Evolutionary conservation across 805 yeast genomes (phyloP).

Genomic region (Suhomyces sp.): DNA sequence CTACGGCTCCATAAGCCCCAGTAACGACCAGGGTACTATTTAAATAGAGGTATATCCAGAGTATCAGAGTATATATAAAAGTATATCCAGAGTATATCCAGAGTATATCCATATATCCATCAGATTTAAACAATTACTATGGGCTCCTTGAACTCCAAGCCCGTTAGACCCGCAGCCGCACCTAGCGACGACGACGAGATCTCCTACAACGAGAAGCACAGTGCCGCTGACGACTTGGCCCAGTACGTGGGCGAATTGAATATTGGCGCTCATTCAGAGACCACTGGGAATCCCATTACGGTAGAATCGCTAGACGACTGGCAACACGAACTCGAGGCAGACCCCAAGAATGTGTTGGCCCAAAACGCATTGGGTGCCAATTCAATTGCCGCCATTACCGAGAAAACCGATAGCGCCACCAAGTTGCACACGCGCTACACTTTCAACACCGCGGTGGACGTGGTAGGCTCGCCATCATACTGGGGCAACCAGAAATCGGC

Average conservation of each 20-base stretch:
- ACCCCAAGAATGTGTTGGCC: slow-evolving; percentile 51
- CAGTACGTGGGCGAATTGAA: slow-evolving; percentile 13
- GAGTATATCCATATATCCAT: too few relatives aligned
- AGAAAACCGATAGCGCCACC: slow-evolving; percentile 23
- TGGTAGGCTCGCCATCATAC: slow-evolving; percentile 34
- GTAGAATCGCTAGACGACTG: slow-evolving; percentile 24
- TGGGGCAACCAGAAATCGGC: slow-evolving; percentile 62
- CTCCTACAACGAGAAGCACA: slow-evolving; percentile 9
- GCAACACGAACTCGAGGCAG: slow-evolving; percentile 44
- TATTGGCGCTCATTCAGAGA: background rate
- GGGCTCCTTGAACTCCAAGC: slow-evolving; percentile 1
- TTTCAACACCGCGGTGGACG: slow-evolving; percentile 35
- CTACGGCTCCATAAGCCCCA: background rate
- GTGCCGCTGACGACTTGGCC: background rate
- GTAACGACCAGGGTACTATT: slow-evolving; percentile 5
- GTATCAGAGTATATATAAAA: too few relatives aligned
- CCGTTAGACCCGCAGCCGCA: background rate
- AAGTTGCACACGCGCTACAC: slow-evolving; percentile 27
- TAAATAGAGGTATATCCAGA: background rate
- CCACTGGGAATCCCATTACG: slow-evolving; percentile 17
- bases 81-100: too few relatives aligned
- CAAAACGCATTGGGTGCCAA: slow-evolving; percentile 53
- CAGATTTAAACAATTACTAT: background rate
- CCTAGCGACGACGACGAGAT: background rate
- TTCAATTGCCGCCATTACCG: slow-evolving; percentile 42